Evolutionary conservation across 2,329 filamentous ascomycete genomes (phyloP).

Genomic region (Trichoderma breve): DNA sequence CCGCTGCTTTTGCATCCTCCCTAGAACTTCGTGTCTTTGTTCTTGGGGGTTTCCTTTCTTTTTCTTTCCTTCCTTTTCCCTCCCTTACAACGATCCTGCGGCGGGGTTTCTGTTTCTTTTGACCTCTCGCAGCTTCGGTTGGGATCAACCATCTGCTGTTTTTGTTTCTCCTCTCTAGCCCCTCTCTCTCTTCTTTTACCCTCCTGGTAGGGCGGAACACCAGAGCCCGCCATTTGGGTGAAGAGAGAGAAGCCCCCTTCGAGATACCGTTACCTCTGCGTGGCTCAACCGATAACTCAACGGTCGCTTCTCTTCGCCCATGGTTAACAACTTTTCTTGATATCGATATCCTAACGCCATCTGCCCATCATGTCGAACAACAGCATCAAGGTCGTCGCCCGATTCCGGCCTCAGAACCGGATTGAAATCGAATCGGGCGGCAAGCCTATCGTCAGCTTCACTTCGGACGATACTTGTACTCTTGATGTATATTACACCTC

Average conservation of each 20-base stretch:
- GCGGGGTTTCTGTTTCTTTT: background rate
- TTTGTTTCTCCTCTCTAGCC: background rate
- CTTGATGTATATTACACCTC: slow-evolving; percentile 63
- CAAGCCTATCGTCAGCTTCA: slow-evolving; percentile 86
- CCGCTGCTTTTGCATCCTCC: slow-evolving; percentile 18
- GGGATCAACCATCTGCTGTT: background rate
- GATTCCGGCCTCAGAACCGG: slow-evolving; percentile 96
- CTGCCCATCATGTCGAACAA: slow-evolving; percentile 56
- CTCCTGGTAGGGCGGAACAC: background rate
- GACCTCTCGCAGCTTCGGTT: background rate
- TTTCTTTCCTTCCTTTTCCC: background rate
- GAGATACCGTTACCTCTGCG: slow-evolving; percentile 16
- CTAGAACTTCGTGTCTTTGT: slow-evolving; percentile 10
- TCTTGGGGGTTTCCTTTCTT: background rate
- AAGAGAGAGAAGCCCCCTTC: background rate
- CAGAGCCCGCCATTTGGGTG: slow-evolving; percentile 20
- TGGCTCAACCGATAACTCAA: background rate
- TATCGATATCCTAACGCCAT: slow-evolving; percentile 20
- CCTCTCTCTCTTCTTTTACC: background rate
- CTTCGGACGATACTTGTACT: slow-evolving; percentile 82
- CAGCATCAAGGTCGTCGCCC: slow-evolving; percentile 87
- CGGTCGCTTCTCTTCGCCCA: slow-evolving; percentile 21
- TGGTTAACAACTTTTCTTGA: slow-evolving; percentile 28
- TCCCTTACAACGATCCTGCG: background rate
- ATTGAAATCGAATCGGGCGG: slow-evolving; percentile 86